Conservation (phyloP, 2,329 filamentous ascomycete genomes). For the Aspergillus sp. region DNA sequence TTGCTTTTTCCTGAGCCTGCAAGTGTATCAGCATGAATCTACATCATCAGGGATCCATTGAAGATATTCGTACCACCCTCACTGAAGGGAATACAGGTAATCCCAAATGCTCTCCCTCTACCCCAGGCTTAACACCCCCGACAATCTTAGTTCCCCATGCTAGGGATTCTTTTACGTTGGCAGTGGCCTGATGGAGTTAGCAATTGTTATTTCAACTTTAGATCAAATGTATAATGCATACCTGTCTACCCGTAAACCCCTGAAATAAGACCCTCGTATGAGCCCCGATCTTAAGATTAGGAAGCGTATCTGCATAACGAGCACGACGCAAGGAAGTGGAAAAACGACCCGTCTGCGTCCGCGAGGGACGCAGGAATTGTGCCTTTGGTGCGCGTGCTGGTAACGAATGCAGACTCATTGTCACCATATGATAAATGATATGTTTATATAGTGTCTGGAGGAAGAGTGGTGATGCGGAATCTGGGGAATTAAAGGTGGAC, state of each 20-base stretch:
- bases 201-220: conserved; percentile 5
- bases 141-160: conserved; percentile 77
- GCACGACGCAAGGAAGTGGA: conserved; percentile 24
- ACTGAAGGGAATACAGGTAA: conserved; percentile 68
- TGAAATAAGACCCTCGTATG: conserved; percentile 67
- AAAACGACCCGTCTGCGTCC: conserved; percentile 18
- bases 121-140: conserved; percentile 69
- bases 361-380: conserved; percentile 1
- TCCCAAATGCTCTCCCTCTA: conserved; percentile 66
- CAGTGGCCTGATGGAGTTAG: conserved; percentile 54
- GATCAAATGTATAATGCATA: conserved; percentile 8
- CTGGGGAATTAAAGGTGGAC: no score
- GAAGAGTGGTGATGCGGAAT: no score
- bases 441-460: no score
- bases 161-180: conserved; percentile 71
- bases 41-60: not conserved
- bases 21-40: not conserved
- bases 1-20: conserved; percentile 63
- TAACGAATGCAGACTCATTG: conserved; percentile 12
- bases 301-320: conserved; percentile 57
- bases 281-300: conserved; percentile 61
- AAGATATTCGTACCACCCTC: conserved; percentile 41
- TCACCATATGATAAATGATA: not conserved
- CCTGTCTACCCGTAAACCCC: conserved; percentile 59
- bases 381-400: conserved; percentile 15